Base-by-base conservation (phyloP, 2,329 filamentous ascomycete genomes). In the Eurotiales sp. region DNA sequence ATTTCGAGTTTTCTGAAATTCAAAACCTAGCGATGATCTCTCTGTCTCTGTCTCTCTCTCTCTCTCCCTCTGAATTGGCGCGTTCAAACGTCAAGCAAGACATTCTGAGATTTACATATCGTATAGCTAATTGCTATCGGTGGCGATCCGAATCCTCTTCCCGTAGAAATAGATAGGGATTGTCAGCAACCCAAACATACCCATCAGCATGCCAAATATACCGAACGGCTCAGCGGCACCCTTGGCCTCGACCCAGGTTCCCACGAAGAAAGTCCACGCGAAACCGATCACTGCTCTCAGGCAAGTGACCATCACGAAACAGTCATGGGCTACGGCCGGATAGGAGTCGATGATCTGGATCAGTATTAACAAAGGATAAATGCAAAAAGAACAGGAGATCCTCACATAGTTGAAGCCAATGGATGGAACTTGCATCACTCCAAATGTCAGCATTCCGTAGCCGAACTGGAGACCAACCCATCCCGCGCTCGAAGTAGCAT, bases 231-330 rank as follows among this genome's bases (percentile, higher is more conserved):
- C 63, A 0, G 77, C 71, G 1, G 72, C 57, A 0, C 79, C 79
- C 0, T 59, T 61, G 0, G 63, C 43, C 1, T 64, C 57, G 0
- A 78, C 67, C 78, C 78, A 82, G 3, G 72, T 64, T 2, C 70
- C 70, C 0, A 77, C 73, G 40, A 81, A 80, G 50, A 80, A 80
- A 0, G 76, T 77, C 77, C 78, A 82, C 0, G 76, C 71, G 56
- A 81, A 81, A 0, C 72, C 69, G 8, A 82, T 71, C 4, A 79
- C 61, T 10, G 76, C 69, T 3, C 78, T 69, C 14, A 76, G 61
- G 27, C 73, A 73, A 1, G 77, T 79, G 0, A 81, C 72, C 46
- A 77, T 74, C 11, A 78, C 76, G 56, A 82, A 80, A 58, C 77
- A 80, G 55, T 81, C 77, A 1, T 72, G 73, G 0, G 75, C 72